A percentile compares a stretch with the other conserved stretches of the same genome.
These are phyloP conservation scores for Syncephalis fuscata DNA, from an alignment of 371 early-diverging fungal genomes.

Conservation along the genomic window DNA sequence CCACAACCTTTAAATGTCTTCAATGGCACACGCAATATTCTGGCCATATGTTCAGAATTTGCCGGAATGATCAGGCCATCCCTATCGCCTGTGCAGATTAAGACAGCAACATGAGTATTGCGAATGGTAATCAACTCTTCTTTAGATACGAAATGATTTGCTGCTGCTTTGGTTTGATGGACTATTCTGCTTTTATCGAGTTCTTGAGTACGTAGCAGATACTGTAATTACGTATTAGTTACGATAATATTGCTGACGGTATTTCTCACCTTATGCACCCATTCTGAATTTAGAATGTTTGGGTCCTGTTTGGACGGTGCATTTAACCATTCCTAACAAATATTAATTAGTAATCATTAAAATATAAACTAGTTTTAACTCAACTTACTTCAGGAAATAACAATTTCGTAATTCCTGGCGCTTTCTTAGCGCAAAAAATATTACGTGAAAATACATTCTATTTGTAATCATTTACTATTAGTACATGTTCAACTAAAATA, in stretches of 20 bases:
- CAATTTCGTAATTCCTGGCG: no score
- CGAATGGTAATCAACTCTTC: slow-evolving; percentile 8
- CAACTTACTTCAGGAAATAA: no score
- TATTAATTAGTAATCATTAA: not conserved
- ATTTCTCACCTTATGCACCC: not conserved
- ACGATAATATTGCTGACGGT: not conserved
- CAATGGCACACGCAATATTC: slow-evolving; percentile 7
- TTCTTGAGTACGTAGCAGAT: not conserved
- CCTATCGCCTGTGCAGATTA: slow-evolving; percentile 15
- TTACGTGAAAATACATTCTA: not conserved
- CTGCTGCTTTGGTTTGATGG: slow-evolving; percentile 12
- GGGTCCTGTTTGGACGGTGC: not conserved
- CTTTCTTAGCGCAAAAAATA: not conserved
- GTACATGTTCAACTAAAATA: not conserved
- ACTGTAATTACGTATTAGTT: not conserved
- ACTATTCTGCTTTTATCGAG: slow-evolving; percentile 5
- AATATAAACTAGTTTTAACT: no score
- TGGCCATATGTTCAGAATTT: slow-evolving; percentile 13
- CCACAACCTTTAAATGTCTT: slow-evolving; percentile 5
- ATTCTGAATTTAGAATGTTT: not conserved
- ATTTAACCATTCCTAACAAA: not conserved
- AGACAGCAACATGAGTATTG: slow-evolving; percentile 6
- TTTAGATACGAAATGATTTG: slow-evolving; percentile 11
- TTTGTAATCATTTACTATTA: not conserved
- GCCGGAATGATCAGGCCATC: slow-evolving; percentile 16